Evolutionary conservation across 306 rosid species (phyloP), one percentile per base, ranked within the genome.

Genomic region (Acacia confusa): DNA sequence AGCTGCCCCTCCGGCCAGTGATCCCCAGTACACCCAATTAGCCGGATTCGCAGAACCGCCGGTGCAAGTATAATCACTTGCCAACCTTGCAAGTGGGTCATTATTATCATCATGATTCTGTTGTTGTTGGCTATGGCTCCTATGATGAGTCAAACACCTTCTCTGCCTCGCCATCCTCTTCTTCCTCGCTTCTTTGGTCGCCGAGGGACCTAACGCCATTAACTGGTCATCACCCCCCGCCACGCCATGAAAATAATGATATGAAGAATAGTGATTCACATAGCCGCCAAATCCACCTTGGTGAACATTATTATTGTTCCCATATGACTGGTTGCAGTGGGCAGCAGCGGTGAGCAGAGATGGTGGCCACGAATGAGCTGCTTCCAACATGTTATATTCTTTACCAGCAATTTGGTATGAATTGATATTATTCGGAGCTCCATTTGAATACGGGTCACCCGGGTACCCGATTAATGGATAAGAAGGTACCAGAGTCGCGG

Each of bases 81-180:
- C 88, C 43, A 87, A 79, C 83, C 86, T 87, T 22, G 87, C 82
- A 67, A 86, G 89, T 15, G 82, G 81, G 43, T 92, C 91, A 7
- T 74, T 19, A 67, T n/a, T 22, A n/a, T 41, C 36, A 27, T 79
- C 90, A 84, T 67, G 87, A 25, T 79, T 90, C 82, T 67, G 87
- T 41, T 76, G 92, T 19, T 83, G 86, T 43, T 85, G 83, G 70
- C 58, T 14, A 25, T 61, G 88, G 50, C 85, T 81, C 64, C 92
- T 83, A 38, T 85, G 82, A 67, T 91, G 98, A 20, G 91, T 40
- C 10, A 85, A 41, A 24, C 76, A 76, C 86, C 97, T 79, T 48
- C 94, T 87, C 78, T 93, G 98, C 81, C 98, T 90, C 1, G 94
- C 97, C 99, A 93, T 95, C 71, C 99, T 83, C 87, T 95, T 95